Evolutionary conservation across 2,329 filamentous ascomycete genomes (phyloP).

Genomic region (Colletotrichum trifolii): DNA sequence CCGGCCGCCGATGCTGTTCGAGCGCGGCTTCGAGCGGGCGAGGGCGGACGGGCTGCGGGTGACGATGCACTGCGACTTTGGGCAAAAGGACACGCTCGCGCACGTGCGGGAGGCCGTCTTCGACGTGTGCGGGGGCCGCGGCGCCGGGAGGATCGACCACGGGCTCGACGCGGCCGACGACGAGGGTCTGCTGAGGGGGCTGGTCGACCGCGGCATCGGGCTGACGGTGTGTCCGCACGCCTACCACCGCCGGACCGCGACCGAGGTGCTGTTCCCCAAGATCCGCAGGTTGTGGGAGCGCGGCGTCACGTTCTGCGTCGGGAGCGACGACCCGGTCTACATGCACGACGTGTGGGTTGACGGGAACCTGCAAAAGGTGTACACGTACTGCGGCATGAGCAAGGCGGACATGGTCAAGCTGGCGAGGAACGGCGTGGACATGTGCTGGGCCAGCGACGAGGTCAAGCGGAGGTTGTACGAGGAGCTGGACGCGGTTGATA

Average conservation of each 20-base stretch:
- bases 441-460: slow-evolving; percentile 56
- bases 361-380: slow-evolving; percentile 57
- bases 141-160: slow-evolving; percentile 78
- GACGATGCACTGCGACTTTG: slow-evolving; percentile 63
- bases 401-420: slow-evolving; percentile 55
- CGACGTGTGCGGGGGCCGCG: slow-evolving; percentile 45
- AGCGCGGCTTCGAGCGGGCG: slow-evolving; percentile 50
- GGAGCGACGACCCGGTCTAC: slow-evolving; percentile 80
- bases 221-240: slow-evolving; percentile 75
- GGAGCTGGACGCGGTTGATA: slow-evolving; percentile 41
- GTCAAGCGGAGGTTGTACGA: slow-evolving; percentile 46
- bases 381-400: slow-evolving; percentile 52
- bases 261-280: slow-evolving; percentile 55
- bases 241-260: slow-evolving; percentile 54
- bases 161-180: slow-evolving; percentile 75
- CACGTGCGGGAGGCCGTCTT: slow-evolving; percentile 53
- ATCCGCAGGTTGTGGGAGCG: slow-evolving; percentile 70
- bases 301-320: slow-evolving; percentile 76
- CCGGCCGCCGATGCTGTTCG: slow-evolving; percentile 57
- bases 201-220: slow-evolving; percentile 68
- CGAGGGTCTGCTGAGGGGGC: slow-evolving; percentile 65
- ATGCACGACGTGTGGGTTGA: slow-evolving; percentile 62
- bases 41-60: slow-evolving; percentile 54
- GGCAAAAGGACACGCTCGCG: slow-evolving; percentile 57
- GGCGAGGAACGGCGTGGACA: slow-evolving; percentile 54